These are phyloP conservation scores for Calonectria leucothoes DNA, from an alignment of 2,329 filamentous ascomycete genomes.

Conservation along the genomic window DNA sequence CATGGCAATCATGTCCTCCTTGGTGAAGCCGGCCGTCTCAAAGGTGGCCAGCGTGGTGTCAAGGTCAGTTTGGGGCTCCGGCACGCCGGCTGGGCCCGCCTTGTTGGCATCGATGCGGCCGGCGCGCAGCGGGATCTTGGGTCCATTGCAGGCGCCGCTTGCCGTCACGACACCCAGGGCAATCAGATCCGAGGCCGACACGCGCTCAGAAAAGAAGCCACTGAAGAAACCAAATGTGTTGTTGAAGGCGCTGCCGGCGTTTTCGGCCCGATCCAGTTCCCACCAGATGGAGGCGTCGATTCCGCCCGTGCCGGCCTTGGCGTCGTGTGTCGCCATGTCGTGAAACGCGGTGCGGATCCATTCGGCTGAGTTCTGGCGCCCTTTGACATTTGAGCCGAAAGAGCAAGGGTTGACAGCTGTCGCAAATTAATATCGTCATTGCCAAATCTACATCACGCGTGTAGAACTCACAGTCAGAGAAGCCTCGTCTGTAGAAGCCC, in stretches of 20 bases:
- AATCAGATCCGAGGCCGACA: constrained; percentile 40
- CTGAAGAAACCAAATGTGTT: constrained; percentile 43
- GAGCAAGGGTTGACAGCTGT: constrained; percentile 3
- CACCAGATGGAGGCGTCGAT: constrained; percentile 46
- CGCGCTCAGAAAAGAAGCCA: constrained; percentile 30
- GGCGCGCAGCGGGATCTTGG: constrained; percentile 39
- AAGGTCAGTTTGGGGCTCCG: constrained; percentile 44
- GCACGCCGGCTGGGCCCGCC: constrained; percentile 44
- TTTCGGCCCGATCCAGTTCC: constrained; percentile 43
- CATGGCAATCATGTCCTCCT: constrained; percentile 49
- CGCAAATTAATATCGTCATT: neutral
- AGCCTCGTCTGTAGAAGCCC: neutral
- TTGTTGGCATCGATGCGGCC: constrained; percentile 44
- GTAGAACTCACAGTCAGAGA: neutral
- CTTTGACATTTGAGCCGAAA: constrained; percentile 17
- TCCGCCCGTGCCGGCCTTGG: constrained; percentile 38
- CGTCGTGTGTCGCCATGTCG: constrained; percentile 42
- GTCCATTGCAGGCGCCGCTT: constrained; percentile 36
- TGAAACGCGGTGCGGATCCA: constrained; percentile 47
- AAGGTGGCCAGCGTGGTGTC: constrained; percentile 39
- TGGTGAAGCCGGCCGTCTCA: constrained; percentile 43
- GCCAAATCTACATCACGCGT: neutral
- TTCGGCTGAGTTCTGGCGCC: constrained; percentile 43
- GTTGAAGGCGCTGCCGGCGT: constrained; percentile 45
- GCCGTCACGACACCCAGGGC: constrained; percentile 41